Conservation (phyloP, 179 eudicot genomes). For the Corrigiola litoralis region DNA sequence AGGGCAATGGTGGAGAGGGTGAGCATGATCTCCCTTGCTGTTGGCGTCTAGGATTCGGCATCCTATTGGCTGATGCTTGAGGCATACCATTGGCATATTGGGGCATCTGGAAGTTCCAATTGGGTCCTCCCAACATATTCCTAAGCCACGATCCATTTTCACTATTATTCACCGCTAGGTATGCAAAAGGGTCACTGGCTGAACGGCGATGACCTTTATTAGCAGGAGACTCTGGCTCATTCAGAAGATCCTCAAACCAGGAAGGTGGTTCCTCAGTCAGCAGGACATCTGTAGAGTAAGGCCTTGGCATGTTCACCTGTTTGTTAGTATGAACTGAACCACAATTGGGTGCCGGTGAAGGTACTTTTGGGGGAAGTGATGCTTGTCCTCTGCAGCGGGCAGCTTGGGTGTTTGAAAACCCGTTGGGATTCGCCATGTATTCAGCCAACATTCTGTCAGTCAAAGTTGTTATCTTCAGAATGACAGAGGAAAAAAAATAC, state of each 20-base stretch:
- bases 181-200: conserved; percentile 59
- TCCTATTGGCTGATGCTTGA: conserved; percentile 11
- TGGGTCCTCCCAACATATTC: conserved; percentile 9
- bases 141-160: conserved; percentile 14
- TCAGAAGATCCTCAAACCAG: conserved; percentile 81
- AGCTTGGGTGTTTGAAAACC: conserved; percentile 16
- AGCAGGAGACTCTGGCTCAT: conserved; percentile 54
- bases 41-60: conserved; percentile 12
- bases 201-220: conserved; percentile 58
- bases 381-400: conserved; percentile 17
- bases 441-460: conserved; percentile 11
- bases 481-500: no score
- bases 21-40: conserved; percentile 16
- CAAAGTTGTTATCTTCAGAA: background rate
- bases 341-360: conserved; percentile 20
- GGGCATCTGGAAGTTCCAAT: conserved; percentile 28
- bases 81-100: conserved; percentile 10
- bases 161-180: conserved; percentile 26
- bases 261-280: conserved; percentile 62
- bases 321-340: conserved; percentile 18
- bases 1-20: conserved; percentile 7
- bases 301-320: conserved; percentile 28
- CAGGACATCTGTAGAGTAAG: conserved; percentile 38
- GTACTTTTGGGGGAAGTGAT: conserved; percentile 34
- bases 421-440: conserved; percentile 24